Evolutionary conservation across 306 rosid species (phyloP).

Genomic region (Vicia sativa): DNA sequence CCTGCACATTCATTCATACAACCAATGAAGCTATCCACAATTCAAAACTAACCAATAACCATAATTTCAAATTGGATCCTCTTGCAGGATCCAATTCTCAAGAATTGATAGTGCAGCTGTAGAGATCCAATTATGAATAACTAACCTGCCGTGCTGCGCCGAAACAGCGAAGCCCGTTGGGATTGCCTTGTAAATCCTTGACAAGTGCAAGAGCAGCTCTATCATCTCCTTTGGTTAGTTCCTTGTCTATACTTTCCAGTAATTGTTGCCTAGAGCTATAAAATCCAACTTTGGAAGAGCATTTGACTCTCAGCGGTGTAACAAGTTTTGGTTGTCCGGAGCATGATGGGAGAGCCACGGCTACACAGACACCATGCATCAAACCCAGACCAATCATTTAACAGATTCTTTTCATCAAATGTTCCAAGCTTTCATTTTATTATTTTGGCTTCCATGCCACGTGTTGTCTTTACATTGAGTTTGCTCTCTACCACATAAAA

Average conservation of each 20-base stretch:
- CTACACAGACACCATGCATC: constrained; percentile 52
- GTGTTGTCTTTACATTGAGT: background rate
- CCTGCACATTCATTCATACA: constrained; percentile 46
- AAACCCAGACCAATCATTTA: constrained; percentile 47
- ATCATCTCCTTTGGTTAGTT: constrained; percentile 68
- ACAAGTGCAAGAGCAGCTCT: constrained; percentile 69
- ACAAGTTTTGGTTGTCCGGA: constrained; percentile 35
- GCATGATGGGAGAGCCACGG: constrained; percentile 33
- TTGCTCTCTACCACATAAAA: constrained; percentile 39
- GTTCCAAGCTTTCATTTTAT: background rate
- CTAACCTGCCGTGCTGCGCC: constrained; percentile 88
- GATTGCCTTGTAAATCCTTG: constrained; percentile 69
- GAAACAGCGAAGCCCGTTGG: constrained; percentile 73
- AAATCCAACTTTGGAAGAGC: constrained; percentile 55
- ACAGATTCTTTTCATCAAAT: background rate
- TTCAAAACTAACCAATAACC: background rate
- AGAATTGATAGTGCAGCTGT: too few relatives aligned
- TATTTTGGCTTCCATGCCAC: constrained; percentile 1
- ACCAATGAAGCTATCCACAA: constrained; percentile 18
- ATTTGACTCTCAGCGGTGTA: constrained; percentile 35
- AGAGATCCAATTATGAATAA: too few relatives aligned
- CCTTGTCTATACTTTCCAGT: constrained; percentile 67
- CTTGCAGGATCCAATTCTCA: too few relatives aligned
- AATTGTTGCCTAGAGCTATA: constrained; percentile 47
- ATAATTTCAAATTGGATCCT: too few relatives aligned